These are phyloP conservation scores for Rusavskia elegans DNA, from an alignment of 495 filamentous ascomycete genomes.

Conservation along the genomic window DNA sequence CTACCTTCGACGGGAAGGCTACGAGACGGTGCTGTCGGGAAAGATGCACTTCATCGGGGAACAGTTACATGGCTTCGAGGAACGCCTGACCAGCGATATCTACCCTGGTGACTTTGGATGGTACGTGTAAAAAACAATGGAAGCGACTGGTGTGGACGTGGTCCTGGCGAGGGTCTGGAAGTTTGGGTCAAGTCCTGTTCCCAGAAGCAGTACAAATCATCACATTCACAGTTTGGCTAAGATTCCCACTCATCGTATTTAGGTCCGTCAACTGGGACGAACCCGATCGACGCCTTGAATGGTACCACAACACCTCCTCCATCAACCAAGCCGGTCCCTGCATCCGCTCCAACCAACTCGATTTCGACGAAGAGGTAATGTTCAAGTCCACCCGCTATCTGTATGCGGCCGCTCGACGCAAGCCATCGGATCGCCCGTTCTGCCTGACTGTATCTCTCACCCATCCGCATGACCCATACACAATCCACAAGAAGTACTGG, in stretches of 20 bases:
- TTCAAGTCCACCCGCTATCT: conserved; percentile 70
- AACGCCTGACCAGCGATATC: conserved; percentile 76
- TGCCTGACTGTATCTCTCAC: conserved; percentile 81
- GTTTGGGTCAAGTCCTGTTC: no score
- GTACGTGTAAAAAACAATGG: conserved; percentile 19
- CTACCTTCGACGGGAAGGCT: conserved; percentile 68
- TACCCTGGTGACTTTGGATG: conserved; percentile 85
- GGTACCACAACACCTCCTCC: conserved; percentile 84
- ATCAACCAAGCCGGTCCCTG: conserved; percentile 73
- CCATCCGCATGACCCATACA: conserved; percentile 84
- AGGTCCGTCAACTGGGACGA: conserved; percentile 72
- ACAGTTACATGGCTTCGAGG: conserved; percentile 81
- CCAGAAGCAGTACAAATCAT: conserved; percentile 6
- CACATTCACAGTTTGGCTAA: not conserved
- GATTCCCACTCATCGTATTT: not conserved
- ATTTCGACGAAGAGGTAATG: conserved; percentile 88
- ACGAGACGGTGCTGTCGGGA: conserved; percentile 75
- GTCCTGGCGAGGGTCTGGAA: no score
- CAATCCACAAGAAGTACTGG: conserved; percentile 79
- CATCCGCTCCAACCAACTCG: conserved; percentile 79
- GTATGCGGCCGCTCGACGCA: conserved; percentile 64
- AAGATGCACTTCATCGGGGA: conserved; percentile 96
- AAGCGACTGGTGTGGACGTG: not conserved
- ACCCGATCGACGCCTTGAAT: conserved; percentile 68
- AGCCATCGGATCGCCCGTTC: conserved; percentile 53